Conservation (phyloP, 495 filamentous ascomycete species). For the Delitschia confertaspora region DNA sequence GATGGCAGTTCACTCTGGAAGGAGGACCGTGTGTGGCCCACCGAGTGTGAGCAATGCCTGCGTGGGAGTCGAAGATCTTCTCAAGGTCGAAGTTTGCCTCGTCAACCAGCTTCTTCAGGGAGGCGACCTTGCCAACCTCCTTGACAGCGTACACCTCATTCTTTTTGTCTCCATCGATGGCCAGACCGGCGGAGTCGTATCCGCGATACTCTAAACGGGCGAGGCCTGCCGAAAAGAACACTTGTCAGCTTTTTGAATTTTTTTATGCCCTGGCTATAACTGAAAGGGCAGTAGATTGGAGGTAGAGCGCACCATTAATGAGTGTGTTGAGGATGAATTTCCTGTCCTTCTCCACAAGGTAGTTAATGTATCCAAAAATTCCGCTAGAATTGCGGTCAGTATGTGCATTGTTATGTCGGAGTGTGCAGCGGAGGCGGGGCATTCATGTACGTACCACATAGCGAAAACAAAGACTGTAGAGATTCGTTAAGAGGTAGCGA, state of each 20-base stretch:
- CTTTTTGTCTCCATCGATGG: slow-evolving; percentile 96
- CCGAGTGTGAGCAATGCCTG: slow-evolving; percentile 95
- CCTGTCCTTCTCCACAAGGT: slow-evolving; percentile 90
- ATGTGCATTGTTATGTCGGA: slow-evolving; percentile 2
- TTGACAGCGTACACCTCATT: slow-evolving; percentile 96
- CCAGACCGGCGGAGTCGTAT: slow-evolving; percentile 94
- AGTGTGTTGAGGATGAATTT: slow-evolving; percentile 90
- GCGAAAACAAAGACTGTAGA: slow-evolving; percentile 13
- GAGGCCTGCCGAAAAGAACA: slow-evolving; percentile 47
- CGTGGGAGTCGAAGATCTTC: slow-evolving; percentile 93
- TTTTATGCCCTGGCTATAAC: too few species aligned
- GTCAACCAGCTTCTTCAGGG: slow-evolving; percentile 85
- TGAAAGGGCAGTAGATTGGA: too few species aligned
- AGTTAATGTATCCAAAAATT: slow-evolving; percentile 97
- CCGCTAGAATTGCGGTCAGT: slow-evolving; percentile 51
- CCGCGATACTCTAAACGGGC: slow-evolving; percentile 88
- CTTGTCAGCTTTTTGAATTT: slow-evolving; percentile 21
- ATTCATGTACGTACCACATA: slow-evolving; percentile 25
- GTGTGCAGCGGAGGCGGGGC: slow-evolving; percentile 12
- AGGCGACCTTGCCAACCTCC: slow-evolving; percentile 97
- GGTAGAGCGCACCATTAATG: slow-evolving; percentile 81
- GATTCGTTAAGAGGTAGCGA: slow-evolving; percentile 16
- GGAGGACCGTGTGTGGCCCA: slow-evolving; percentile 97
- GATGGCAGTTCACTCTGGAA: slow-evolving; percentile 92
- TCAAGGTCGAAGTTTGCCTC: slow-evolving; percentile 71